Conservation (phyloP, 2,329 filamentous ascomycete genomes). For the Teratosphaeria destructans region DNA sequence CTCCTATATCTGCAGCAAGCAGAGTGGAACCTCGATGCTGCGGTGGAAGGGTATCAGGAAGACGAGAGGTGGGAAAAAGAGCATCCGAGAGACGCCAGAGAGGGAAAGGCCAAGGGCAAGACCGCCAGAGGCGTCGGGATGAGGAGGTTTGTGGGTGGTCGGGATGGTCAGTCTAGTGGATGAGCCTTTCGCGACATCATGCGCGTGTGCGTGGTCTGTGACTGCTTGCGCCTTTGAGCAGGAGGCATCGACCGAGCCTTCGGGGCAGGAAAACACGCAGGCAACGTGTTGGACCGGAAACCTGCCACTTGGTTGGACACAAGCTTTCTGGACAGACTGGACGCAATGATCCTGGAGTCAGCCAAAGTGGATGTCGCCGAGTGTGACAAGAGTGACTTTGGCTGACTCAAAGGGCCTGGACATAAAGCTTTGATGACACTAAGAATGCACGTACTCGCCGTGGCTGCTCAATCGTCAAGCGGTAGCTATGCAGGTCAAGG, state of each 20-base stretch:
- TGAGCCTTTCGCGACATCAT: neutral
- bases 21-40: slow-evolving; percentile 54
- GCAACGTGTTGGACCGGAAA: neutral
- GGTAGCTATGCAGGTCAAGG: too few species aligned
- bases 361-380: neutral
- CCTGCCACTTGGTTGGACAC: neutral
- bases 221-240: neutral
- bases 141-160: slow-evolving; percentile 22
- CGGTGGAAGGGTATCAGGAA: slow-evolving; percentile 53
- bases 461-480: too few species aligned
- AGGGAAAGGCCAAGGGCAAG: slow-evolving; percentile 36
- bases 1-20: slow-evolving; percentile 63
- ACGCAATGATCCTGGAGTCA: neutral
- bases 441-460: too few species aligned
- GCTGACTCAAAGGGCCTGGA: too few species aligned
- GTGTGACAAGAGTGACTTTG: neutral
- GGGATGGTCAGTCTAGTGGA: neutral
- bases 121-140: slow-evolving; percentile 22
- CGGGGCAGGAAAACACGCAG: neutral
- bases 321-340: too few species aligned
- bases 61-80: slow-evolving; percentile 68
- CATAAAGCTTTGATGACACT: too few species aligned
- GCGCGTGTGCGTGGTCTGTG: neutral
- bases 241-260: neutral
- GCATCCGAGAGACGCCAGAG: slow-evolving; percentile 46